These are phyloP conservation scores for Pseudogymnoascus sp. DNA, from an alignment of 2,329 filamentous ascomycete genomes.

Conservation along the genomic window DNA sequence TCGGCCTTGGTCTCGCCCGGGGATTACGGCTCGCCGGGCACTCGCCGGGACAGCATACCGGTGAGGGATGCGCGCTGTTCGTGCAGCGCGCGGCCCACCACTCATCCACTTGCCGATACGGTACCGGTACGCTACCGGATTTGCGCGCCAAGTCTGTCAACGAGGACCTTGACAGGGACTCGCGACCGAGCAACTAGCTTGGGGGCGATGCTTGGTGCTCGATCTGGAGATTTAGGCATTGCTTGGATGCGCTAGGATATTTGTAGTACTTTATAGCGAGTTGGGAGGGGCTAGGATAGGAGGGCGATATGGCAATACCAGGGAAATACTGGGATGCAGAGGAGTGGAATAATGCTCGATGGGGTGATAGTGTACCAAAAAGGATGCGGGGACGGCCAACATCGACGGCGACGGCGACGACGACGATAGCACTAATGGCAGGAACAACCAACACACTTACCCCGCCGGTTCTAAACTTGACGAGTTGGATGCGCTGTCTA, in stretches of 20 bases:
- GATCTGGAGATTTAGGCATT: neutral
- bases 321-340: neutral
- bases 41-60: neutral
- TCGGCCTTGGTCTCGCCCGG: neutral
- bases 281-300: neutral
- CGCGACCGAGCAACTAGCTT: neutral
- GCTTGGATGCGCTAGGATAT: neutral
- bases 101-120: neutral
- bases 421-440: neutral
- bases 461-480: neutral
- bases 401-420: neutral
- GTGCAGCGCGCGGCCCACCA: neutral
- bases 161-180: neutral
- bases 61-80: neutral
- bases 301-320: neutral
- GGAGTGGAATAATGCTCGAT: too few species aligned
- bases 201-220: neutral
- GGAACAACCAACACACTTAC: neutral
- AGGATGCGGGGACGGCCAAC: neutral
- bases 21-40: neutral
- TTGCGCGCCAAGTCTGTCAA: neutral
- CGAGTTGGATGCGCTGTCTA: neutral
- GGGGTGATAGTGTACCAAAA: neutral
- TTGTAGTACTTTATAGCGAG: neutral
- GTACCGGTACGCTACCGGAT: neutral